Base-by-base conservation (phyloP, 163 green algal genomes). In the Trebouxiophyceae sp. region DNA sequence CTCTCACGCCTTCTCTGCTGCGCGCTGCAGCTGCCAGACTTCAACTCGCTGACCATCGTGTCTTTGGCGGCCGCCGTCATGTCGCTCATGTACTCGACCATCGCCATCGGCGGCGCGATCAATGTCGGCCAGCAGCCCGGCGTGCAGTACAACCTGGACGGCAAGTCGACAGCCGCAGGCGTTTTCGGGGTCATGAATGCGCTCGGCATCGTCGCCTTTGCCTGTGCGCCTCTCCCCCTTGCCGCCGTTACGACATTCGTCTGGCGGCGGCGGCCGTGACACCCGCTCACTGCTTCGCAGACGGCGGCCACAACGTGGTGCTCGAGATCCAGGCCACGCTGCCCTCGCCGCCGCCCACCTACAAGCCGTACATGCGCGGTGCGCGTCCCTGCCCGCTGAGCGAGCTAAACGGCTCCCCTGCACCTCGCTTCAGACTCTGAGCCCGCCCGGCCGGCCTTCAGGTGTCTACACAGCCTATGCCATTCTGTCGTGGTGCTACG, bases 131-230 rank as follows among this genome's bases (percentile, higher is more conserved):
- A 57, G 19, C 39, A 34, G 26, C 45, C 32, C 54, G n/a, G 54
- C 44, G 46, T 45, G 26, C 16, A 54, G 3, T 71, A 72, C 66
- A 76, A 33, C 46, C 33, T 75, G 8, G 63, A 62, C 27, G 60
- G 60, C 16, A 50, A 62, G 4, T 30, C 33, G 0, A 61, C 59
- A 30, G 31, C 61, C 16, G 66, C 44, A 27, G 60, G 34, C 28
- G 4, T 58, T 12, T 84, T 85, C 58, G 66, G 66, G 0, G 27
- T 74, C 26, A 65, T 84, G 54, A 79, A 77, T 50, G 66, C 74
- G 7, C 61, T 85, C 1, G 78, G 78, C 33, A 75, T 60, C 24
- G 26, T 85, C 2, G 71, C 76, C 0, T 81, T 81, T 63, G 47
- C 47, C 47, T 57, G 16, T 50, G 39, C 8, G n/a, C n/a, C n/a